Percentiles rank a stretch among this genome's conserved stretches.
phyloP scores from a whole-genome alignment of 202 grass and related monocot genomes.

The Schoenoplectus tabernaemontani region DNA sequence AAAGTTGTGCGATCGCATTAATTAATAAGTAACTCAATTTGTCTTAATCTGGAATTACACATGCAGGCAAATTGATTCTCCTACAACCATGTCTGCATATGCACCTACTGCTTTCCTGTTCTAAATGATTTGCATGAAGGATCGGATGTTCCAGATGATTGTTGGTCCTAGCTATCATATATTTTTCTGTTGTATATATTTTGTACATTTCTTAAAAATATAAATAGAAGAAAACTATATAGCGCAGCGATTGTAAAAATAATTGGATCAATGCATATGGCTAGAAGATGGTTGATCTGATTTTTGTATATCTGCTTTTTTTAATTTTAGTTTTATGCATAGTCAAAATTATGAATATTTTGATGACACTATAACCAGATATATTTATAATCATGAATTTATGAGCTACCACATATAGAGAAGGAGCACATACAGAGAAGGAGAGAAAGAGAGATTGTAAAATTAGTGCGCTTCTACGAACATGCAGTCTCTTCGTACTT shows the following conservation, averaged over 20 bases:
- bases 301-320: not conserved
- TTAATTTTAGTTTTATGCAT: not conserved
- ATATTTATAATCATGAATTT: too few relatives aligned
- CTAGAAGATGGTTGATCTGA: constrained; percentile 8
- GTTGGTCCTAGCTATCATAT: not conserved
- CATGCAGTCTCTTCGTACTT: too few relatives aligned
- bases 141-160: not conserved
- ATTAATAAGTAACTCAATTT: not conserved
- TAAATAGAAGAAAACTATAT: not conserved
- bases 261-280: not conserved
- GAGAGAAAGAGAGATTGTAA: too few relatives aligned
- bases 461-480: too few relatives aligned
- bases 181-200: not conserved
- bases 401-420: too few relatives aligned
- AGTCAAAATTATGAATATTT: not conserved
- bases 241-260: not conserved
- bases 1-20: not conserved
- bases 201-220: not conserved
- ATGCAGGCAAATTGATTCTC: constrained; percentile 39
- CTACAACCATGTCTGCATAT: constrained; percentile 43
- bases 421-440: too few relatives aligned
- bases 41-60: not conserved
- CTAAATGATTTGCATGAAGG: constrained; percentile 24
- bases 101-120: constrained; percentile 68
- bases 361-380: not conserved